Evolutionary conservation across 768 basidiomycete species (phyloP).

Genomic region (Lactarius evosmus): DNA sequence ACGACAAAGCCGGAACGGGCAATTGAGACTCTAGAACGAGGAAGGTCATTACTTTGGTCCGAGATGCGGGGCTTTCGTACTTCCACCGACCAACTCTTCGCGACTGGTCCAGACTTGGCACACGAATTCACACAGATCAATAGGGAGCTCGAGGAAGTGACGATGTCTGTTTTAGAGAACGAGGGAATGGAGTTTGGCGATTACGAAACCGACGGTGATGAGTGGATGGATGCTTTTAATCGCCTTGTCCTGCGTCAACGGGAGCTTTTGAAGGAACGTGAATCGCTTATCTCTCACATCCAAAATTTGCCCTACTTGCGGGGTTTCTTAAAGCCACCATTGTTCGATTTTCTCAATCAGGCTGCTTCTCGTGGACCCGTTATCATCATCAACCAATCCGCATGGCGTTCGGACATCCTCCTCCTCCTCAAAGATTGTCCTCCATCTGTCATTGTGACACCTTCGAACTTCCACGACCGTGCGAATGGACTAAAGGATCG

Average conservation of each 20-base stretch:
- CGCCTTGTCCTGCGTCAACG: not conserved
- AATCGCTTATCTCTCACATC: not conserved
- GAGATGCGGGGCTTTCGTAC: constrained; percentile 9
- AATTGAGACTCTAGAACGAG: constrained; percentile 7
- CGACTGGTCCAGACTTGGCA: not conserved
- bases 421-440: constrained; percentile 41
- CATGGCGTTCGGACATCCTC: not conserved
- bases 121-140: not conserved
- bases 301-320: not conserved
- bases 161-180: not conserved
- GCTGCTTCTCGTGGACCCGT: constrained; percentile 4
- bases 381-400: not conserved
- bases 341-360: not conserved
- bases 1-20: not conserved
- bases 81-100: not conserved
- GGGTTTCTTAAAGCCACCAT: not conserved
- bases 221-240: not conserved
- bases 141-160: not conserved
- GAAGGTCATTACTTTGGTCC: constrained; percentile 9
- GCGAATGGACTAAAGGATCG: not conserved
- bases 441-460: constrained; percentile 41
- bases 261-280: not conserved
- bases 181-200: not conserved
- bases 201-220: not conserved
- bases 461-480: not conserved